Conservation (phyloP, 495 filamentous ascomycete species). For the Paragyromitra xinjiangensis region DNA sequence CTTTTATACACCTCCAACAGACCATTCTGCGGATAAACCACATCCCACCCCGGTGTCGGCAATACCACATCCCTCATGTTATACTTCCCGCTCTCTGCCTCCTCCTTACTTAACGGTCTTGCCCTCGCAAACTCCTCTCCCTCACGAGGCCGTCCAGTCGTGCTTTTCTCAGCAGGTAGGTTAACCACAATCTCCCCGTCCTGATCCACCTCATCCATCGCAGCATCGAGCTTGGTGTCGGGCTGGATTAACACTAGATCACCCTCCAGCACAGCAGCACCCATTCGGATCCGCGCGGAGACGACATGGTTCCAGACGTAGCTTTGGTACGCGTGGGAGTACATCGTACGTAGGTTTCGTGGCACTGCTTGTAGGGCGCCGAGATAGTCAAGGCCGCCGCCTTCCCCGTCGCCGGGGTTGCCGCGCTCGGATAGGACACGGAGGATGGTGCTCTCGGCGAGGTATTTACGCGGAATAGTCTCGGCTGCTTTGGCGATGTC, state of each 20-base stretch:
- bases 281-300: conserved; percentile 76
- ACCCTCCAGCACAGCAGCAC: conserved; percentile 78
- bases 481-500: conserved; percentile 67
- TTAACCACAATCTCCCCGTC: conserved; percentile 73
- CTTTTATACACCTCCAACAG: conserved; percentile 79
- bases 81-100: conserved; percentile 80
- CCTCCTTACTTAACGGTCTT: conserved; percentile 75
- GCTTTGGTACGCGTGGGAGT: conserved; percentile 94
- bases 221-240: conserved; percentile 56
- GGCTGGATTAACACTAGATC: conserved; percentile 80
- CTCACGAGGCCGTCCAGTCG: conserved; percentile 45
- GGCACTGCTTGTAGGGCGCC: conserved; percentile 80
- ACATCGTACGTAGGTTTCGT: conserved; percentile 85
- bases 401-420: conserved; percentile 36
- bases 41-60: conserved; percentile 89
- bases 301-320: conserved; percentile 89
- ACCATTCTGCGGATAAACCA: conserved; percentile 84
- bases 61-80: conserved; percentile 91
- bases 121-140: conserved; percentile 76
- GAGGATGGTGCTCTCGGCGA: conserved; percentile 79
- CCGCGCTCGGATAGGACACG: conserved; percentile 67
- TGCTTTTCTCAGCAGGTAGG: not conserved
- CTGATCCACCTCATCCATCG: conserved; percentile 69
- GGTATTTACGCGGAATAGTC: conserved; percentile 79
- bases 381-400: conserved; percentile 68